Evolutionary conservation across 2,329 filamentous ascomycete species (phyloP).

Genomic region (Bimuria novae-zelandiae): DNA sequence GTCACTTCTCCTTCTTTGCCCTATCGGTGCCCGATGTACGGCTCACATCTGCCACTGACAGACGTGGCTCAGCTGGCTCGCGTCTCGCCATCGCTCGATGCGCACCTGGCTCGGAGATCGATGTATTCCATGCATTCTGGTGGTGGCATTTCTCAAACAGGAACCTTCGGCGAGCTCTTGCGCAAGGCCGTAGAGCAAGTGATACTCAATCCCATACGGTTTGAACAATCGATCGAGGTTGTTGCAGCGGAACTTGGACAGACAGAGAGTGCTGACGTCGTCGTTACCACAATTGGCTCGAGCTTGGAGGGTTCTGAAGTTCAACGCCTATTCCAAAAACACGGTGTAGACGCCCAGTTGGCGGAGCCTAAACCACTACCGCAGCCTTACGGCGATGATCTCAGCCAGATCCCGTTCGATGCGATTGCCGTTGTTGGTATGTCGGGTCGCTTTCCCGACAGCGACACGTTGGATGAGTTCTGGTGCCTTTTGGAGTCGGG

Average conservation of each 20-base stretch:
- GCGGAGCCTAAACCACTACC: background rate
- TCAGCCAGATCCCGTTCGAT: background rate
- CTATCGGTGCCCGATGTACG: background rate
- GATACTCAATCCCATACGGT: background rate
- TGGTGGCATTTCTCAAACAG: no score
- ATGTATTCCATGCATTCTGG: background rate
- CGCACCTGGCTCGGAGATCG: background rate
- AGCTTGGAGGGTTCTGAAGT: background rate
- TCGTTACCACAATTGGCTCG: background rate
- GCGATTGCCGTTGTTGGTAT: slow-evolving; percentile 28
- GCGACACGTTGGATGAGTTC: slow-evolving; percentile 35
- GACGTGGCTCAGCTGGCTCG: background rate
- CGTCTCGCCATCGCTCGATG: background rate
- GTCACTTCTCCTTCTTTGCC: background rate
- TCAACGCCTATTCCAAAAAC: background rate
- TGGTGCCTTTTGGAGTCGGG: slow-evolving; percentile 45
- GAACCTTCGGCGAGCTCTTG: background rate
- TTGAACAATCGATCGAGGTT: background rate
- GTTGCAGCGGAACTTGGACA: background rate
- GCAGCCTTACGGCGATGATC: background rate
- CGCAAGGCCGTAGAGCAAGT: background rate
- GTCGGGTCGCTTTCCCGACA: slow-evolving; percentile 25
- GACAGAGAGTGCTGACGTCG: background rate
- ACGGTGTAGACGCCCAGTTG: background rate
- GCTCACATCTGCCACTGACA: background rate